A percentile compares a stretch with the other conserved stretches of the same genome.
Conservation (phyloP, 176 grass and related monocot genomes). For the Zizania latifolia region DNA sequence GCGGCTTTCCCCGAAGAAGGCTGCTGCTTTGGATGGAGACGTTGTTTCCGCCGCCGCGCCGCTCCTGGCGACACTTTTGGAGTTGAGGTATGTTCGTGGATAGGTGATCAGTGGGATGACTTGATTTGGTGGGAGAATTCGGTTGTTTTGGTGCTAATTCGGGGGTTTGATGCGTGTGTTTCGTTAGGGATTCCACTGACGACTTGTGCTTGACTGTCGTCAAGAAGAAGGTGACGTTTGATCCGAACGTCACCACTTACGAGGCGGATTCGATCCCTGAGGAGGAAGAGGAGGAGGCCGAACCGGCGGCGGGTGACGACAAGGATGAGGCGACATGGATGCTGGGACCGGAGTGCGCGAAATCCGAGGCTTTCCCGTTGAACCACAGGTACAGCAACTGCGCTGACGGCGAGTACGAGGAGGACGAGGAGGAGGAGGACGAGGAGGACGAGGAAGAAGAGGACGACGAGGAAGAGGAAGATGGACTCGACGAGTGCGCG, state of each 20-base stretch:
- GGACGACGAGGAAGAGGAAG: constrained; percentile 37
- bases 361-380: constrained; percentile 51
- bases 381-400: constrained; percentile 89
- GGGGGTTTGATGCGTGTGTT: neutral
- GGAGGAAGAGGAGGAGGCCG: constrained; percentile 21
- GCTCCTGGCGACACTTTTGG: constrained; percentile 43
- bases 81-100: constrained; percentile 27
- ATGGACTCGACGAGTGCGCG: constrained; percentile 48
- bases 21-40: constrained; percentile 32
- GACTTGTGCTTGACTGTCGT: constrained; percentile 42
- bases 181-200: constrained; percentile 53
- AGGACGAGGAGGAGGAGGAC: constrained; percentile 48
- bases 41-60: constrained; percentile 44
- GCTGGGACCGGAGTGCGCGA: constrained; percentile 33
- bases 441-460: constrained; percentile 44
- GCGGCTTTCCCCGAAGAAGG: constrained; percentile 25
- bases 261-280: constrained; percentile 43
- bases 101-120: neutral
- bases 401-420: constrained; percentile 33
- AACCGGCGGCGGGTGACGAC: neutral
- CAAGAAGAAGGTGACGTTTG: constrained; percentile 97
- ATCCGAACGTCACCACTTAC: constrained; percentile 78
- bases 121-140: neutral
- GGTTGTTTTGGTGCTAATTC: neutral
- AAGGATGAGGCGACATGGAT: constrained; percentile 28